A percentile compares a stretch with the other conserved stretches of the same genome.
Evolutionary conservation across 352 stramenopile genomes (phyloP).

Genomic region (Pythium dissimile): DNA sequence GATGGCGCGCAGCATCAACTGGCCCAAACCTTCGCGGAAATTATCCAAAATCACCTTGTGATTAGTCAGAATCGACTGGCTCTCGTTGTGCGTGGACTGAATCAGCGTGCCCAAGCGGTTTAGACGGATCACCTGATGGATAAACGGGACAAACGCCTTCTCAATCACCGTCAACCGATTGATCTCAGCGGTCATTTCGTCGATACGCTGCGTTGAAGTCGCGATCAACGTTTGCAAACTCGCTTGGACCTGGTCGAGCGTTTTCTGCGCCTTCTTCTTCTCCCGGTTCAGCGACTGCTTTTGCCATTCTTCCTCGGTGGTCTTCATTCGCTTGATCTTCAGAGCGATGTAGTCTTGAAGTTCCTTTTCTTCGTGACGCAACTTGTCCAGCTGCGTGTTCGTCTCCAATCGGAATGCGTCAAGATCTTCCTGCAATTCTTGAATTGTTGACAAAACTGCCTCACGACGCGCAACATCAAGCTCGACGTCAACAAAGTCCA

Average conservation of each 20-base stretch:
- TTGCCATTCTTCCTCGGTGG: slow-evolving; percentile 77
- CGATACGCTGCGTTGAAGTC: slow-evolving; percentile 50
- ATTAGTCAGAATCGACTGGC: slow-evolving; percentile 33
- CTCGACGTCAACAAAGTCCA: slow-evolving; percentile 64
- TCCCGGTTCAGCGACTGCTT: slow-evolving; percentile 79
- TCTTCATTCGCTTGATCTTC: slow-evolving; percentile 75
- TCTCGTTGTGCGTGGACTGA: slow-evolving; percentile 35
- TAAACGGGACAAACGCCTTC: slow-evolving; percentile 76
- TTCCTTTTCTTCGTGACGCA: slow-evolving; percentile 60
- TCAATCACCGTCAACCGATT: slow-evolving; percentile 54
- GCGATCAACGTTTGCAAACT: slow-evolving; percentile 37
- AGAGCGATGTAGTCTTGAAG: slow-evolving; percentile 71
- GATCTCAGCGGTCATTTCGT: slow-evolving; percentile 66
- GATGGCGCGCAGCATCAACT: slow-evolving; percentile 46
- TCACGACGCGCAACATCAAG: slow-evolving; percentile 63
- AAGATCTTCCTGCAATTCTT: slow-evolving; percentile 47
- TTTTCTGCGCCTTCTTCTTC: slow-evolving; percentile 76
- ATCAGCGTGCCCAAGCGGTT: slow-evolving; percentile 40
- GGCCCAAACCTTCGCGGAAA: slow-evolving; percentile 59
- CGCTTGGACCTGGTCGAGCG: slow-evolving; percentile 48
- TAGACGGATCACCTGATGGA: slow-evolving; percentile 57
- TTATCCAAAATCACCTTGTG: slow-evolving; percentile 44
- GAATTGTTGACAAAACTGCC: slow-evolving; percentile 44
- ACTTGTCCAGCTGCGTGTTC: slow-evolving; percentile 53
- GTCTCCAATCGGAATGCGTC: slow-evolving; percentile 59